These are phyloP conservation scores for Achaetomiella virescens DNA, from an alignment of 495 filamentous ascomycete genomes.

Conservation along the genomic window DNA sequence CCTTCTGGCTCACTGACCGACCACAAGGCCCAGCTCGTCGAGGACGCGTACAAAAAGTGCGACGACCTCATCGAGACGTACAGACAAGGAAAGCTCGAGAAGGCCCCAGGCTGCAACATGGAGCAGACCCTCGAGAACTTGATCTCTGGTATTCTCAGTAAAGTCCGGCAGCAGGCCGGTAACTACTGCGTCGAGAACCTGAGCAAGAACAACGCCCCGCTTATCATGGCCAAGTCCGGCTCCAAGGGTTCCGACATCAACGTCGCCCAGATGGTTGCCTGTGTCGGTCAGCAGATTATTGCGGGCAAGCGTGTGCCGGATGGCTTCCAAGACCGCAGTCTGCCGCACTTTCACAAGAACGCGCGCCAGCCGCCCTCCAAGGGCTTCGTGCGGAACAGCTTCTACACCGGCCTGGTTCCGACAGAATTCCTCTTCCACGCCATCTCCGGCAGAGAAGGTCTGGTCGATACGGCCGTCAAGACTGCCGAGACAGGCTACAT, in stretches of 20 bases:
- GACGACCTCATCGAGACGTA: conserved; percentile 79
- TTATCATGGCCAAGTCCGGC: conserved; percentile 95
- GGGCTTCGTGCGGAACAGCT: conserved; percentile 95
- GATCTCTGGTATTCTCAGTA: conserved; percentile 84
- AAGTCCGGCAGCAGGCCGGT: conserved; percentile 83
- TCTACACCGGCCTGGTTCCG: conserved; percentile 86
- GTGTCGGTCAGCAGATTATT: conserved; percentile 97
- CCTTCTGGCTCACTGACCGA: conserved; percentile 61
- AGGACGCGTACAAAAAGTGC: conserved; percentile 71
- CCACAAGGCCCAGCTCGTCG: conserved; percentile 68
- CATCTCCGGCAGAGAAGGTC: conserved; percentile 94
- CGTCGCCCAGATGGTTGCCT: conserved; percentile 97
- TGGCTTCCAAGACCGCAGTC: conserved; percentile 89
- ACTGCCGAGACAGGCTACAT: conserved; percentile 99
- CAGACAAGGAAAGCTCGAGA: conserved; percentile 69
- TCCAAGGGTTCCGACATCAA: conserved; percentile 96
- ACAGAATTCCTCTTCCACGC: conserved; percentile 97
- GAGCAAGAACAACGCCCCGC: conserved; percentile 83
- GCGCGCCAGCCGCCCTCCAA: conserved; percentile 85
- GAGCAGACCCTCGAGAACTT: conserved; percentile 86
- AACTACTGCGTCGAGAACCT: conserved; percentile 84
- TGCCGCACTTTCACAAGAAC: conserved; percentile 94
- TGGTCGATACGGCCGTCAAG: conserved; percentile 99
- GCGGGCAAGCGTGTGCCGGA: conserved; percentile 86
- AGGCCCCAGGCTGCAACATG: conserved; percentile 81